Evolutionary conservation across 2,329 filamentous ascomycete genomes (phyloP).

Genomic region (Alternaria novae-zelandiae): DNA sequence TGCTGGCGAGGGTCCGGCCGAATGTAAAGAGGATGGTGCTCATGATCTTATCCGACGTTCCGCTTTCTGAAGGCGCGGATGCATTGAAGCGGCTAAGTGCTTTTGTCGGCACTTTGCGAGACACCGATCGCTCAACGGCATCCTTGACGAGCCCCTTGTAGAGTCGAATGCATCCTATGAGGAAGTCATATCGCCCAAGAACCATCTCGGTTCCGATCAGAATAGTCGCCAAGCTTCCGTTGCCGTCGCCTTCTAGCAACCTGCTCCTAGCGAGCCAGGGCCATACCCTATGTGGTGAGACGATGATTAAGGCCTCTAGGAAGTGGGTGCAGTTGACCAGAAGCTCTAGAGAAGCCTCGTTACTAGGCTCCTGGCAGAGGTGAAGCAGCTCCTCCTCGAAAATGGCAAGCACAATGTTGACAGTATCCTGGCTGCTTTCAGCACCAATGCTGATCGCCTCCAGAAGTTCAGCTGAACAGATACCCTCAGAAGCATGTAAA

Average conservation of each 20-base stretch:
- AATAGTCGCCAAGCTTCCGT: slow-evolving; percentile 77
- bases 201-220: slow-evolving; percentile 84
- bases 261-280: slow-evolving; percentile 83
- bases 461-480: slow-evolving; percentile 39
- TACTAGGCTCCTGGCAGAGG: slow-evolving; percentile 60
- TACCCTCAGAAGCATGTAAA: slow-evolving; percentile 34
- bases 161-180: slow-evolving; percentile 74
- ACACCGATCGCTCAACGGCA: slow-evolving; percentile 71
- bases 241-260: slow-evolving; percentile 77
- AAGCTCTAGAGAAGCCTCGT: slow-evolving; percentile 69
- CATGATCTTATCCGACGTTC: slow-evolving; percentile 79
- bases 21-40: slow-evolving; percentile 74
- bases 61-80: slow-evolving; percentile 63
- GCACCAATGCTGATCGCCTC: slow-evolving; percentile 47
- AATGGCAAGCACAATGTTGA: slow-evolving; percentile 81
- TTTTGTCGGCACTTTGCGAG: slow-evolving; percentile 66
- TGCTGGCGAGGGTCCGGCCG: slow-evolving; percentile 76
- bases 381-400: slow-evolving; percentile 72
- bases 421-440: slow-evolving; percentile 70
- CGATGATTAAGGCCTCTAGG: slow-evolving; percentile 70
- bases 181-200: slow-evolving; percentile 76
- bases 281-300: slow-evolving; percentile 87
- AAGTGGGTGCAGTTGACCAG: slow-evolving; percentile 82
- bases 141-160: slow-evolving; percentile 80
- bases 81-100: slow-evolving; percentile 56